Evolutionary conservation across 352 stramenopile species (phyloP).

Genomic region (Blastocystis hominis): DNA sequence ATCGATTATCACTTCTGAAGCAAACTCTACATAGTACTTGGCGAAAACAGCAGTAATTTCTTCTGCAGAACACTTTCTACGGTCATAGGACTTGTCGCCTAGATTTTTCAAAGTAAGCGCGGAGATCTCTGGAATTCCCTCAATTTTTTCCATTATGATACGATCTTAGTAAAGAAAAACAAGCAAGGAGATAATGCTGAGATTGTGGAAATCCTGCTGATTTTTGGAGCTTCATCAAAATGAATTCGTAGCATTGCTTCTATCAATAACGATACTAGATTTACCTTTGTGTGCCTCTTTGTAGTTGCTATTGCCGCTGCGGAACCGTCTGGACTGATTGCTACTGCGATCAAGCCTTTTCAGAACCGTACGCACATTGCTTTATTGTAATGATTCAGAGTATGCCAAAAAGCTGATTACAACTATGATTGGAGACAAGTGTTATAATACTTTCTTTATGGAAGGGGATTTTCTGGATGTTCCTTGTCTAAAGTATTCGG

Average conservation of each 20-base stretch:
- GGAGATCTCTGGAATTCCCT: constrained; percentile 11
- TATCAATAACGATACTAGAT: not conserved
- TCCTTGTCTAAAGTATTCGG: constrained; percentile 71
- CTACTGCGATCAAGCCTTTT: constrained; percentile 32
- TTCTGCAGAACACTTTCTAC: constrained; percentile 19
- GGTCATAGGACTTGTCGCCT: constrained; percentile 47
- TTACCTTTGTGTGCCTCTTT: not conserved
- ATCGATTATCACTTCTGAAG: not conserved
- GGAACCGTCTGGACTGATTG: constrained; percentile 10
- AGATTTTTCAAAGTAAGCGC: constrained; percentile 25
- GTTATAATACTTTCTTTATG: constrained; percentile 72
- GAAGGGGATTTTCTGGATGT: constrained; percentile 74
- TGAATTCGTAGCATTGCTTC: not conserved
- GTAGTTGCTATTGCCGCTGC: not conserved
- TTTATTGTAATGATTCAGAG: not conserved
- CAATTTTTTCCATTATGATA: constrained; percentile 36
- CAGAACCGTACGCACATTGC: constrained; percentile 5
- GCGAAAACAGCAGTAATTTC: constrained; percentile 34
- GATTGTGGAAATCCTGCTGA: not conserved
- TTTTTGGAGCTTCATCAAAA: not conserved
- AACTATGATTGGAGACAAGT: constrained; percentile 61
- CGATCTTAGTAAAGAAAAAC: not conserved
- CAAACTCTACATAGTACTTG: not conserved
- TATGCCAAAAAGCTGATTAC: not conserved
- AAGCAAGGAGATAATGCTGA: not conserved